Evolutionary conservation across 208 protist species (phyloP).

Genomic region (Leishmania mexicana): DNA sequence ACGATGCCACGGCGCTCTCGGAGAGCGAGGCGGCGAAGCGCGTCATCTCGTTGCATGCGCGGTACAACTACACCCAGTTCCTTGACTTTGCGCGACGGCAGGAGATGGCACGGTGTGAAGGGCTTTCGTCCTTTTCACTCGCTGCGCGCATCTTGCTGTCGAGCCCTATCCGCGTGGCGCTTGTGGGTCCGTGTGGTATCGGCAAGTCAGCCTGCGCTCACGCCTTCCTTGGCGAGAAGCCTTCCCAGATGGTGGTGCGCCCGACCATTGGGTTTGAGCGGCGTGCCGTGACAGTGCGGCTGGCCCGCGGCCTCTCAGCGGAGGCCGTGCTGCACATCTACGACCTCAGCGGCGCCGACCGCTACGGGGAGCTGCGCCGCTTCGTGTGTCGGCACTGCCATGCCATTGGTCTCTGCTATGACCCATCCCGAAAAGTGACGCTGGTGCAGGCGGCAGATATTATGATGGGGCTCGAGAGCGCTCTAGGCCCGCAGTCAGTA

Average conservation of each 20-base stretch:
- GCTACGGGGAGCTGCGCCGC: constrained; percentile 75
- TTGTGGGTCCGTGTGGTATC: constrained; percentile 73
- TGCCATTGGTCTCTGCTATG: constrained; percentile 80
- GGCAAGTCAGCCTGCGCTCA: constrained; percentile 71
- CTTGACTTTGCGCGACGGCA: constrained; percentile 78
- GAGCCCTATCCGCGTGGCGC: constrained; percentile 68
- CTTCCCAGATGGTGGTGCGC: constrained; percentile 23
- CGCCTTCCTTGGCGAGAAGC: constrained; percentile 41
- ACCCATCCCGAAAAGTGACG: constrained; percentile 66
- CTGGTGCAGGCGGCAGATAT: constrained; percentile 82
- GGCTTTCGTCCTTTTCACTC: constrained; percentile 75
- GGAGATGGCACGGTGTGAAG: constrained; percentile 80
- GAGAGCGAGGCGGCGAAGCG: constrained; percentile 71
- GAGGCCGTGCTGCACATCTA: constrained; percentile 74
- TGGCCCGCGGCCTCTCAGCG: constrained; percentile 48
- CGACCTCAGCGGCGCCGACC: constrained; percentile 64
- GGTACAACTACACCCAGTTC: constrained; percentile 91
- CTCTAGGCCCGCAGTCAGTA: constrained; percentile 76
- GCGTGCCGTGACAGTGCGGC: constrained; percentile 41
- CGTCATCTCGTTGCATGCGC: constrained; percentile 82
- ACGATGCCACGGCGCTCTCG: constrained; percentile 53
- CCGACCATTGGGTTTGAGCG: constrained; percentile 73
- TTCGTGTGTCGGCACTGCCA: constrained; percentile 82
- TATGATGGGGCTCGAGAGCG: constrained; percentile 72
- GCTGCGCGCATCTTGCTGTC: constrained; percentile 70